Evolutionary conservation across 169 alveolate species (phyloP), one percentile per base, ranked within the genome.

Genomic region (Babesia bovis): DNA sequence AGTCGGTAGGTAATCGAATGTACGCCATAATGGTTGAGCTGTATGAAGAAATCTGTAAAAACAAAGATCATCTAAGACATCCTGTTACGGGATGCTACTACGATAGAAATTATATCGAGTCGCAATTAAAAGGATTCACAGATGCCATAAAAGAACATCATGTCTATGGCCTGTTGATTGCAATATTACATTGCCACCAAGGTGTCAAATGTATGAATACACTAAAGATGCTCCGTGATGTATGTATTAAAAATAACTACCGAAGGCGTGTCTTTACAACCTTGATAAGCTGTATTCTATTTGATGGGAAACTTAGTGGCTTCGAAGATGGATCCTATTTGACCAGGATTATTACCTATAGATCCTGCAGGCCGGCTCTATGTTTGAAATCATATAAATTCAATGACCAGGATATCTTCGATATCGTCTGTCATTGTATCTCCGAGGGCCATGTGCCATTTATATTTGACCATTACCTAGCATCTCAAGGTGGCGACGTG

Each of bases 1-100:
- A 28, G 32, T 19, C 50, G 6, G 35, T 0, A 50, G 60, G 26
- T 1, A 32, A 41, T 30, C 40, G 41, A 33, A 25, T 44, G 13
- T 63, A 63, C 35, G 73, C 61, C 1, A 63, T 60, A 26, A 44
- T 63, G 73, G 73, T 63, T 30, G 53, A 63, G 4, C 35, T 63
- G 50, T 63, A 32, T 49, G 73, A 63, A 44, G 50, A 63, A 19
- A 1, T 63, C 3, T 32, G 52, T 49, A 49, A 32, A n/a, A 63
- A 12, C 33, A 63, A 63, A 49, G 73, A 63, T 2, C 12, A 21
- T 36, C 15, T 63, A 7, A 63, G 21, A 32, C 61, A 47, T 21
- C 73, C 73, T 3, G 73, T 63, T 21, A 7, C 49, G 32, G 28
- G 4, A 33, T 63, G 36, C 23, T 26, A 26, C 35, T 49, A 63